These are phyloP conservation scores for Carex parvula DNA, from an alignment of 176 grass and related monocot genomes.

Conservation along the genomic window DNA sequence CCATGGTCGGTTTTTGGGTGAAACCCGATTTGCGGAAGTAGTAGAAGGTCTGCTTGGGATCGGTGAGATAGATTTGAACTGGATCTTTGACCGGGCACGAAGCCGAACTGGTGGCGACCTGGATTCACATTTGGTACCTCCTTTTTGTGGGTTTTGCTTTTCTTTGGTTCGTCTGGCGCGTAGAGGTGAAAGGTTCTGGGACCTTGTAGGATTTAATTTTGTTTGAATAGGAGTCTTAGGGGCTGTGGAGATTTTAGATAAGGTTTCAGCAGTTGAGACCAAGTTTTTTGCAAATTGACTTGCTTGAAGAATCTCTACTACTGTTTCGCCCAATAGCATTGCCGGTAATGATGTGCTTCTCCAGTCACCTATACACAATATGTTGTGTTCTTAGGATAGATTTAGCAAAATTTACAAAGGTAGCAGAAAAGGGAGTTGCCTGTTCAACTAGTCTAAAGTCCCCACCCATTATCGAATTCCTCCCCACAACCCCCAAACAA, in stretches of 20 bases:
- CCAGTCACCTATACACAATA: conserved; percentile 47
- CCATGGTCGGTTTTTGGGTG: conserved; percentile 69
- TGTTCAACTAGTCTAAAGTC: no score
- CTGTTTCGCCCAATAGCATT: conserved; percentile 74
- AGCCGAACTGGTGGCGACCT: conserved; percentile 40
- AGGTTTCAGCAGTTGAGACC: conserved; percentile 23
- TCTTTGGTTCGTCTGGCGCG: conserved; percentile 55
- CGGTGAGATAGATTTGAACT: conserved; percentile 72
- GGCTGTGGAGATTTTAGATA: background rate
- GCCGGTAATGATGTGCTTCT: conserved; percentile 64
- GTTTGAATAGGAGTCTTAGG: conserved; percentile 52
- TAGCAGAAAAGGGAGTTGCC: no score
- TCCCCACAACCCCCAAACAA: background rate
- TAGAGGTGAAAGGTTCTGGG: conserved; percentile 37
- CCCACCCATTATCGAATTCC: background rate
- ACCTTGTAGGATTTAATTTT: conserved; percentile 23
- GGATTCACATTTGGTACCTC: conserved; percentile 24
- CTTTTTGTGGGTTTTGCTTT: conserved; percentile 55
- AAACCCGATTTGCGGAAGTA: conserved; percentile 46
- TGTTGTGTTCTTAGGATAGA: background rate
- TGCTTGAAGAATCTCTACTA: conserved; percentile 72
- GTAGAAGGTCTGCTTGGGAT: conserved; percentile 39
- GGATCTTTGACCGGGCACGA: conserved; percentile 54
- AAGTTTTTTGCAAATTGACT: conserved; percentile 63
- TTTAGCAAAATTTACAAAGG: background rate